Base-by-base conservation (phyloP, 2,329 filamentous ascomycete genomes). In the Zarea fungicola region DNA sequence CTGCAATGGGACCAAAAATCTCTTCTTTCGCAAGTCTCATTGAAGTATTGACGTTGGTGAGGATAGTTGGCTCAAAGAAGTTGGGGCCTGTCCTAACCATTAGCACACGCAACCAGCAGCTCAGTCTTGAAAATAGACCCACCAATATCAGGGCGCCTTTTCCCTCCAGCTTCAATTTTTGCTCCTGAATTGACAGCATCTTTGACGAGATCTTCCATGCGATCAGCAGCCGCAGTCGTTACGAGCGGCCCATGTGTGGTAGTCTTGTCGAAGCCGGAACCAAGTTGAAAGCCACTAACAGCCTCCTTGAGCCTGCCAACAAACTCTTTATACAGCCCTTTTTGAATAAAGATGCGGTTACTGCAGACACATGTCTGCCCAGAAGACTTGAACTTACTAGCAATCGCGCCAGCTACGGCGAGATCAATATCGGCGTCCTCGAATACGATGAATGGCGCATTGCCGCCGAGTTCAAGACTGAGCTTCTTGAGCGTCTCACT, bases 121-220 rank as follows among this genome's bases (percentile, higher is more conserved):
- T n/a, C n/a, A n/a, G n/a, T n/a, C n/a, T n/a, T n/a, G n/a, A n/a
- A n/a, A n/a, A n/a, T n/a, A n/a, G n/a, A n/a, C n/a, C n/a, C n/a
- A n/a, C n/a, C n/a, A n/a, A n/a, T n/a, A n/a, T n/a, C n/a, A n/a
- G n/a, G n/a, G n/a, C n/a, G n/a, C n/a, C n/a, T n/a, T n/a, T n/a
- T n/a, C n/a, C n/a, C n/a, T n/a, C n/a, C n/a, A n/a, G n/a, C n/a
- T n/a, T n/a, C n/a, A n/a, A n/a, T n/a, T n/a, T n/a, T n/a, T n/a
- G 72, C 87, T 32, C 88, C 88, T 63, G 89, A 86, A 52, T 73
- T 68, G 51, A 80, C 74, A 5, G 88, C 87, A 59, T 93, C 86
- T 48, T 79, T 72, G 29, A 92, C 85, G 61, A 90, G 87, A 32
- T 77, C 71, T 22, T 87, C n/a, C 78, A 23, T 86, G 86, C 68